Evolutionary conservation across 2,329 filamentous ascomycete genomes (phyloP), one percentile per base, ranked within the genome.

Genomic region (Metarhizium robertsii): DNA sequence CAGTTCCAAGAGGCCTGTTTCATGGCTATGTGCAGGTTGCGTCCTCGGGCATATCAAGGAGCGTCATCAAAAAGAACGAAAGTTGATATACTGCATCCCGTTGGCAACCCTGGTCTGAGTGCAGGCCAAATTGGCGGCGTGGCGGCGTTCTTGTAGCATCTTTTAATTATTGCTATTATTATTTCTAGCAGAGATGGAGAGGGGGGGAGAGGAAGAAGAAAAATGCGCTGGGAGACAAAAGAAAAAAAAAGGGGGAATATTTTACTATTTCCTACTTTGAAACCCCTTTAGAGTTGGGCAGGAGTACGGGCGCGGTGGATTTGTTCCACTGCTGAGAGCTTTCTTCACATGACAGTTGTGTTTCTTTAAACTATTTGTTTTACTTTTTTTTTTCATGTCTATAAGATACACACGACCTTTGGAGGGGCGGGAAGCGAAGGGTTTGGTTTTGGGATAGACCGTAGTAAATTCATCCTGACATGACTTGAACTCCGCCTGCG

Each of bases 61-160:
- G 45, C 40, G 34, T 42, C 50, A 43, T 10, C 6, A 7, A 43
- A 40, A 50, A 20, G 52, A 16, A 50, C 16, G 40, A 51, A 34
- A 50, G 43, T 45, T 50, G 40, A 57, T 8, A 47, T 18, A 53
- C 36, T 40, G 16, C 50, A 40, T 52, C 50, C 34, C 16, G 16
- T 20, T 20, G 50, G 11, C 45, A 48, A 48, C 20, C 14, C 11
- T 30, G 45, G 45, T 45, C 42, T 45, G 2, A 13, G n/a, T 8
- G n/a, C 16, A 45, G 45, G n/a, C 20, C 50, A 30, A 49, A 16
- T 30, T 43, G 36, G 20, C 34, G 40, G 40, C 46, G 25, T 20
- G 32, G 32, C 38, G 65, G 64, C 63, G 60, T 66, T 64, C 52
- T 57, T 64, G 54, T 60, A 64, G 59, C 59, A 61, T 58, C 53